phyloP scores from a whole-genome alignment of 441 rosid genomes.

The Populus trichocarpa region DNA sequence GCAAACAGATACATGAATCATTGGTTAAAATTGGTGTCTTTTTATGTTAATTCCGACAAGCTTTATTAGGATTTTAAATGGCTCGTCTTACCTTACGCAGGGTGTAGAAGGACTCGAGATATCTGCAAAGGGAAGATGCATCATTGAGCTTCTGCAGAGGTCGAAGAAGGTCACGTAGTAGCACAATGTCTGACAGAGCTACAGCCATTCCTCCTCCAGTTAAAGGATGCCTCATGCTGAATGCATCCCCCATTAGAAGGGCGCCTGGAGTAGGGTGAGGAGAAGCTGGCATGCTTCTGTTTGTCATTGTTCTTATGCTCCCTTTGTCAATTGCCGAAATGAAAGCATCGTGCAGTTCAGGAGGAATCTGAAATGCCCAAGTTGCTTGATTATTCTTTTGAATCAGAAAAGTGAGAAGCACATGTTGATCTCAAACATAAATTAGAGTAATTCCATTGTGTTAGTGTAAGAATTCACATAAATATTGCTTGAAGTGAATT shows the following conservation, averaged over 20 bases:
- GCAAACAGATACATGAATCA: background rate
- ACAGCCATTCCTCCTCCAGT: slow-evolving; percentile 94
- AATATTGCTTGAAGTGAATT: too few species aligned
- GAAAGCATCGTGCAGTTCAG: slow-evolving; percentile 53
- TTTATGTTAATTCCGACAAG: background rate
- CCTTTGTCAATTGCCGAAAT: slow-evolving; percentile 62
- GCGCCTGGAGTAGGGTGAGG: too few species aligned
- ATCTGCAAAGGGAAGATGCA: slow-evolving; percentile 55
- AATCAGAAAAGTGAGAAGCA: too few species aligned
- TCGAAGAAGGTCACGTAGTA: slow-evolving; percentile 59
- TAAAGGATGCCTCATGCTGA: too few species aligned
- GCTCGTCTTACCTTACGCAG: slow-evolving; percentile 57
- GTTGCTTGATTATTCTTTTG: too few species aligned
- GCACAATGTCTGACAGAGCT: slow-evolving; percentile 70
- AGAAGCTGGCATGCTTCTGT: slow-evolving; percentile 84
- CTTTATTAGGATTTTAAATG: background rate
- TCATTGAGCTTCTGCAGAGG: slow-evolving; percentile 64
- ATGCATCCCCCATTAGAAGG: slow-evolving; percentile 88
- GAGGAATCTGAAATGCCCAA: slow-evolving; percentile 25
- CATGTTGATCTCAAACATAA: too few species aligned
- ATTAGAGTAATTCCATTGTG: too few species aligned
- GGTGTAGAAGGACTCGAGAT: slow-evolving; percentile 76
- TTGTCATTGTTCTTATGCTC: slow-evolving; percentile 69
- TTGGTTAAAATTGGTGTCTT: background rate
- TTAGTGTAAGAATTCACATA: too few species aligned